Evolutionary conservation across 768 basidiomycete species (phyloP), one percentile per base, ranked within the genome.

Genomic region (Hebeloma cylindrosporum): DNA sequence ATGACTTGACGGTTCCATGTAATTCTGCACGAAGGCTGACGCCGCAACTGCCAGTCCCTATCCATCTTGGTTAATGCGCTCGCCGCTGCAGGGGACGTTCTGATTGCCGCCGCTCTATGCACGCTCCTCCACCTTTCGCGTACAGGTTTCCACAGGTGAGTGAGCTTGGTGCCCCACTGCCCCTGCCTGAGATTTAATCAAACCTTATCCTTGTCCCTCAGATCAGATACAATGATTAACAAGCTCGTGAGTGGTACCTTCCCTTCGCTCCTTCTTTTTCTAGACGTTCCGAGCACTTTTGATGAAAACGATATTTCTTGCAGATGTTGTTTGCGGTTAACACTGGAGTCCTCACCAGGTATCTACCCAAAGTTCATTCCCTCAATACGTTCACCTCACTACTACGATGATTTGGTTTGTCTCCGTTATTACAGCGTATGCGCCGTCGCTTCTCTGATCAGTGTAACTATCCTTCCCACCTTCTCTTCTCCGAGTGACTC

Each of bases 381-480:
- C n/a, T 55, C 46, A 41, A 32, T 28, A 9, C 5, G 25, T 22
- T 5, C 13, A 14, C 9, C 11, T 25, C 39, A 14, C 18, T 33
- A 27, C 9, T 25, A 7, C 26, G 5, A 11, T 27, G 17, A 25
- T 17, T 53, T 21, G 26, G n/a, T 3, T n/a, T n/a, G 21, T 26
- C 44, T 10, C 51, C 33, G 17, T 40, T 6, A n/a, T 14, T 14
- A 7, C 27, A 78, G 79, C 49, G 33, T 79, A 1, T 80, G 76
- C 47, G 81, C 81, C 2, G 60, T 81, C 25, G 72, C 70, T 37
- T 81, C 80, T 13, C 62, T 83, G 21, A 64, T 80, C 20, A 74
- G 74, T 17, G 79, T 75, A 42, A n/a, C n/a, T n/a, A n/a, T n/a
- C n/a, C n/a, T n/a, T n/a, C n/a, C n/a, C 51, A 71, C 58, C 18